Percentiles rank a stretch among this genome's conserved stretches.
Evolutionary conservation across 2,329 filamentous ascomycete species (phyloP).

Genomic region (Esteya vermicola): DNA sequence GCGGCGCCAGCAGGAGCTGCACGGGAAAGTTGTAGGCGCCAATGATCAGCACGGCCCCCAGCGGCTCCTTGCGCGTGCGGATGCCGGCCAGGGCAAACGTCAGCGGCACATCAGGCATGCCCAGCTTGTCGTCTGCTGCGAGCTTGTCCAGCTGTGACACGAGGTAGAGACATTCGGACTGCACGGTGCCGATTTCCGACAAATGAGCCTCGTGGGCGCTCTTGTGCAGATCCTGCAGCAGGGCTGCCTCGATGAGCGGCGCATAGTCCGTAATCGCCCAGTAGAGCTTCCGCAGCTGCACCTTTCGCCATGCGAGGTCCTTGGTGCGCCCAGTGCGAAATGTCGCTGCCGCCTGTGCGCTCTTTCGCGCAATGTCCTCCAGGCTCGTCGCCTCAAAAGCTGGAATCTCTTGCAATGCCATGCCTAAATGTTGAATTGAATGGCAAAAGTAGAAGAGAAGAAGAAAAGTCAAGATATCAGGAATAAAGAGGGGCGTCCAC

Average conservation of each 20-base stretch:
- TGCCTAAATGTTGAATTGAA: neutral
- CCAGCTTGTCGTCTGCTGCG: slow-evolving; percentile 65
- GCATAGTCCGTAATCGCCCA: slow-evolving; percentile 79
- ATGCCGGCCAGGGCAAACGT: slow-evolving; percentile 57
- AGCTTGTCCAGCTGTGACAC: slow-evolving; percentile 68
- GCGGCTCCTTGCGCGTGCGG: slow-evolving; percentile 71
- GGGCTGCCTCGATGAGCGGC: slow-evolving; percentile 57
- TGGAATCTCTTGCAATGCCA: slow-evolving; percentile 14
- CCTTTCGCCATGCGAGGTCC: slow-evolving; percentile 63
- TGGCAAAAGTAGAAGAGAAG: neutral
- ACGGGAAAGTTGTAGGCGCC: slow-evolving; percentile 92
- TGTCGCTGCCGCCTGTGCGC: slow-evolving; percentile 47
- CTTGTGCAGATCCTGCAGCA: slow-evolving; percentile 67
- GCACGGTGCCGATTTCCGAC: slow-evolving; percentile 62
- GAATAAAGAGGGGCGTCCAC: too few species aligned
- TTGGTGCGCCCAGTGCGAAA: slow-evolving; percentile 73
- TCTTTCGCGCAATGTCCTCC: slow-evolving; percentile 48
- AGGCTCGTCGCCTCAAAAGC: slow-evolving; percentile 47
- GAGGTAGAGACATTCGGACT: slow-evolving; percentile 69
- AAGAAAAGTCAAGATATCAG: neutral
- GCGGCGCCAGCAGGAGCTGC: slow-evolving; percentile 61
- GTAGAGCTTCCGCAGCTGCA: slow-evolving; percentile 86
- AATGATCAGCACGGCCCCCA: slow-evolving; percentile 74
- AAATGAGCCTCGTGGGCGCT: slow-evolving; percentile 58
- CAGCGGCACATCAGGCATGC: slow-evolving; percentile 46